Conservation (phyloP, 352 stramenopile species). For the Phytophthora citrophthora region DNA sequence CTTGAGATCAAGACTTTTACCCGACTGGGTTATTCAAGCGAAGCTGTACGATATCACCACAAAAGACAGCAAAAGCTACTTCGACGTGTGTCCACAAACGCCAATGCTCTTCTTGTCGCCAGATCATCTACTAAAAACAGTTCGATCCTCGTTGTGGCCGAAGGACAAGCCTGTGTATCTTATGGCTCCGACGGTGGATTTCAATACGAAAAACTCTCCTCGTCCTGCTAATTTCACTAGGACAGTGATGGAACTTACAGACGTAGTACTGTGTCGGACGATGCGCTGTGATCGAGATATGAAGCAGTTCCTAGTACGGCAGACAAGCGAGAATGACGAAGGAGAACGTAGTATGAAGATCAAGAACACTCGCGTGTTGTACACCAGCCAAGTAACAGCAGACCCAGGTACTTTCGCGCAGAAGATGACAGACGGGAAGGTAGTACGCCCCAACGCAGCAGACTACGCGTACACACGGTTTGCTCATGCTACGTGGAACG, state of each 20-base stretch:
- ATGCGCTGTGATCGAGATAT: conserved; percentile 36
- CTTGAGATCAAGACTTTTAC: conserved; percentile 36
- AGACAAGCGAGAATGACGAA: conserved; percentile 1
- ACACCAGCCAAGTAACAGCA: conserved; percentile 50
- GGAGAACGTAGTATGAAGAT: background rate
- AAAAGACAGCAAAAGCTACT: conserved; percentile 36
- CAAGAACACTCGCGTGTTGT: conserved; percentile 42
- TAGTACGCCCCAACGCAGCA: conserved; percentile 13
- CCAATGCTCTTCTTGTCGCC: conserved; percentile 56
- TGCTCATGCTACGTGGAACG: conserved; percentile 54
- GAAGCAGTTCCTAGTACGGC: conserved; percentile 28
- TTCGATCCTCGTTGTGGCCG: conserved; percentile 32
- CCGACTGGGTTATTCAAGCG: conserved; percentile 30
- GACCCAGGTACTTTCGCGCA: conserved; percentile 33
- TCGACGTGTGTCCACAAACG: conserved; percentile 51
- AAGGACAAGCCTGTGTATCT: conserved; percentile 52
- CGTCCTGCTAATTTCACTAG: conserved; percentile 19
- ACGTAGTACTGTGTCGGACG: conserved; percentile 33
- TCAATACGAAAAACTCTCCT: background rate
- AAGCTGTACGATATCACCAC: conserved; percentile 27
- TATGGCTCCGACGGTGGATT: conserved; percentile 35
- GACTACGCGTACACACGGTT: conserved; percentile 51
- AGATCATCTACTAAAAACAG: conserved; percentile 24
- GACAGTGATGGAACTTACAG: conserved; percentile 27
- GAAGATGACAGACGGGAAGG: conserved; percentile 6